phyloP scores from a whole-genome alignment of 177 flowering plant genomes.

The Vitis hybrid region DNA sequence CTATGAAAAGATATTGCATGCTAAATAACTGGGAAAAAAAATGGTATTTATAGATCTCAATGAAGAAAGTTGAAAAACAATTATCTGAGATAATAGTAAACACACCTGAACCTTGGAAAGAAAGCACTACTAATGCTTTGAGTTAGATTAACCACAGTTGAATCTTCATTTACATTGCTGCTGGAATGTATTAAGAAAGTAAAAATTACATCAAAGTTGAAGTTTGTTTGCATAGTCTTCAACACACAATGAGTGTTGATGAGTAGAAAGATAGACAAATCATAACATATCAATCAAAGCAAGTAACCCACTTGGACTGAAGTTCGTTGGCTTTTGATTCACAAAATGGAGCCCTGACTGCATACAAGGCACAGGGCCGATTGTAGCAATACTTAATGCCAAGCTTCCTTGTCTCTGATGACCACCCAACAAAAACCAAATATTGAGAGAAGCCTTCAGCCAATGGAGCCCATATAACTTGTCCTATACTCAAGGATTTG shows the following conservation, averaged over 20 bases:
- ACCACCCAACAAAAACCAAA: conserved; percentile 95
- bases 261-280: too few species aligned
- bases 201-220: neutral
- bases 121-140: conserved; percentile 79
- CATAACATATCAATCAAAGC: neutral
- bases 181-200: conserved; percentile 25
- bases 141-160: conserved; percentile 48
- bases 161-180: conserved; percentile 34
- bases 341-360: conserved; percentile 51
- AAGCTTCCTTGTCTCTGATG: conserved; percentile 69
- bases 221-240: neutral
- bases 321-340: conserved; percentile 28
- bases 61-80: neutral
- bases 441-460: conserved; percentile 35
- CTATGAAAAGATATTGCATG: too few species aligned
- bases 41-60: neutral
- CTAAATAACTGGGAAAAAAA: too few species aligned
- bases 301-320: conserved; percentile 36
- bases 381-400: conserved; percentile 92
- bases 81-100: neutral
- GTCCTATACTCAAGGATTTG: conserved; percentile 79
- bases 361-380: conserved; percentile 86
- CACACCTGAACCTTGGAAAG: conserved; percentile 85
- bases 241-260: neutral
- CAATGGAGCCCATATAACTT: conserved; percentile 92